Conservation (phyloP, 2,329 filamentous ascomycete genomes). For the Fusarium sulawesiense region DNA sequence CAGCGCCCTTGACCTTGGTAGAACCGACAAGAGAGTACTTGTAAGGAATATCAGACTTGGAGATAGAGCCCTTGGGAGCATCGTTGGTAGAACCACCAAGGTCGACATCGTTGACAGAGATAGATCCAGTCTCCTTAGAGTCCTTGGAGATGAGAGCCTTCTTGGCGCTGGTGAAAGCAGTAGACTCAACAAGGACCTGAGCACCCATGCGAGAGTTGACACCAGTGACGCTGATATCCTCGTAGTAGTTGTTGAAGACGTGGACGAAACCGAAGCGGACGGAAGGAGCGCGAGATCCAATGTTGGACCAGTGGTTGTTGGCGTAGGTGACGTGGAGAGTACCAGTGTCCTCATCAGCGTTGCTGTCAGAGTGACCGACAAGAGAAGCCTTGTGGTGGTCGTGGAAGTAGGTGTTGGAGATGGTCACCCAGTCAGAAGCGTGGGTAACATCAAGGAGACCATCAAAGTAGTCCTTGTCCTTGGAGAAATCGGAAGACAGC, state of each 20-base stretch:
- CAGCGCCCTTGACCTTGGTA: constrained; percentile 57
- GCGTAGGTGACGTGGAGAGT: constrained; percentile 72
- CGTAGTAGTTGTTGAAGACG: constrained; percentile 65
- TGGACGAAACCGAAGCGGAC: constrained; percentile 75
- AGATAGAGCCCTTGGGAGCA: constrained; percentile 63
- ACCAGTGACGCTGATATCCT: constrained; percentile 55
- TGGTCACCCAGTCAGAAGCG: constrained; percentile 69
- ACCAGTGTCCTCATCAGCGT: constrained; percentile 68
- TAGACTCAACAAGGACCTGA: constrained; percentile 69
- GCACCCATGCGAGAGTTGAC: constrained; percentile 69
- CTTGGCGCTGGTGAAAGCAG: constrained; percentile 58
- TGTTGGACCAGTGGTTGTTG: constrained; percentile 74
- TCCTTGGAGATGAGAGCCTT: constrained; percentile 54
- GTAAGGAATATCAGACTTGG: constrained; percentile 65
- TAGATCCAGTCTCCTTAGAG: constrained; percentile 56
- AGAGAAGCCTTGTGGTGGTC: constrained; percentile 68
- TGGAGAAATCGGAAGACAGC: constrained; percentile 67
- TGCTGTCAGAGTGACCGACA: constrained; percentile 69
- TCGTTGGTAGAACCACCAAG: constrained; percentile 53
- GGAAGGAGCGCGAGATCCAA: constrained; percentile 72
- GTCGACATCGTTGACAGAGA: constrained; percentile 55
- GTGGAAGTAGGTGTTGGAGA: constrained; percentile 51
- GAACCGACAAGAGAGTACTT: constrained; percentile 59
- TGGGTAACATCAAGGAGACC: constrained; percentile 74
- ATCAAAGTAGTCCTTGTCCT: constrained; percentile 77